Conservation (phyloP, 2,329 filamentous ascomycete genomes). For the Aquanectria penicillioides region DNA sequence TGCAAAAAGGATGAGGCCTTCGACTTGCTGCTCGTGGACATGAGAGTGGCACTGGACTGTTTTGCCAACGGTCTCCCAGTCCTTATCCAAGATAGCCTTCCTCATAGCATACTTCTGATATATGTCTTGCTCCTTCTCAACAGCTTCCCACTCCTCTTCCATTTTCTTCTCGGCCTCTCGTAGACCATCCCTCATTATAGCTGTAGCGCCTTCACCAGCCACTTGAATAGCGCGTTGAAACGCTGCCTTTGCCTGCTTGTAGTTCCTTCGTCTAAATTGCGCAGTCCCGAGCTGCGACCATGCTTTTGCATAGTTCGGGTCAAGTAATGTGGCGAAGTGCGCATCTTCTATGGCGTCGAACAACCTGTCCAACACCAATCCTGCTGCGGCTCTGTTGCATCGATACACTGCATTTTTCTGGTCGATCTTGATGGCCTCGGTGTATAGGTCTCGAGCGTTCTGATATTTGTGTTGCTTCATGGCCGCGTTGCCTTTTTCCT, state of each 20-base stretch:
- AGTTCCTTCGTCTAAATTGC: neutral
- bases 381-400: neutral
- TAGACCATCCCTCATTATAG: neutral
- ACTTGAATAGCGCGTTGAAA: neutral
- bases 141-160: neutral
- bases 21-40: slow-evolving; percentile 17
- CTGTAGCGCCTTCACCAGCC: neutral
- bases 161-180: neutral
- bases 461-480: neutral
- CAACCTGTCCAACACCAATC: neutral
- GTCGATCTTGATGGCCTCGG: neutral
- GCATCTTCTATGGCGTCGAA: neutral
- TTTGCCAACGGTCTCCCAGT: neutral
- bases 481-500: neutral
- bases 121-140: neutral
- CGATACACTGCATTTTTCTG: neutral
- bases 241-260: neutral
- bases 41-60: slow-evolving; percentile 5
- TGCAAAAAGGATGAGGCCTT: slow-evolving; percentile 13
- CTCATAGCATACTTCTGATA: neutral
- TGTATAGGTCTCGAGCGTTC: neutral
- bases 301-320: neutral
- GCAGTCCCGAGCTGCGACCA: neutral
- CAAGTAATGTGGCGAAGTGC: neutral
- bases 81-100: neutral